A percentile compares a stretch with the other conserved stretches of the same genome.
Evolutionary conservation across 306 rosid genomes (phyloP).

Genomic region (Rosa rugosa): DNA sequence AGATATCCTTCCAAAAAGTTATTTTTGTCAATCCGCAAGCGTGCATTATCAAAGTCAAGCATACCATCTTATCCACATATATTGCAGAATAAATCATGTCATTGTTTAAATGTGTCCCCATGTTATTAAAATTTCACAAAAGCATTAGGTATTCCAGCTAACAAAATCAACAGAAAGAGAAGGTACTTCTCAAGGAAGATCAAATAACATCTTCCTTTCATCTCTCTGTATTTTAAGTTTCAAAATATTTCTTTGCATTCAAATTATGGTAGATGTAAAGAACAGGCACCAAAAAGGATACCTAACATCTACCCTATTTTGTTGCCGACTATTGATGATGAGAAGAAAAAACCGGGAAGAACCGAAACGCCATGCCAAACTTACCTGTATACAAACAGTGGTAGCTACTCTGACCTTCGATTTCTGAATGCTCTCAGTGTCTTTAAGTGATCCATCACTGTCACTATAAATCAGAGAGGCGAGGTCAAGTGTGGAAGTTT

Average conservation of each 20-base stretch:
- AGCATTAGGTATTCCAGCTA: neutral
- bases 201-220: neutral
- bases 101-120: neutral
- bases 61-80: slow-evolving; percentile 10
- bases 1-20: slow-evolving; percentile 71
- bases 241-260: neutral
- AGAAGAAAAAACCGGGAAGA: neutral
- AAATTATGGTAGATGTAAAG: neutral
- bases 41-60: neutral
- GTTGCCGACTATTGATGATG: slow-evolving; percentile 1
- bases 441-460: slow-evolving; percentile 69
- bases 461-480: slow-evolving; percentile 92
- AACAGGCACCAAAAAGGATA: neutral
- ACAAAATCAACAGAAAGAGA: neutral
- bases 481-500: slow-evolving; percentile 50
- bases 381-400: slow-evolving; percentile 81
- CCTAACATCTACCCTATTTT: neutral
- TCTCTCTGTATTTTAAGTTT: neutral
- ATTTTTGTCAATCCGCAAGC: neutral
- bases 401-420: slow-evolving; percentile 87
- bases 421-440: slow-evolving; percentile 42
- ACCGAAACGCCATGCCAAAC: slow-evolving; percentile 3
- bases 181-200: neutral
- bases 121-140: neutral
- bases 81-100: slow-evolving; percentile 13